Evolutionary conservation across 495 filamentous ascomycete genomes (phyloP).

Genomic region (Lasiosphaeria ovina): DNA sequence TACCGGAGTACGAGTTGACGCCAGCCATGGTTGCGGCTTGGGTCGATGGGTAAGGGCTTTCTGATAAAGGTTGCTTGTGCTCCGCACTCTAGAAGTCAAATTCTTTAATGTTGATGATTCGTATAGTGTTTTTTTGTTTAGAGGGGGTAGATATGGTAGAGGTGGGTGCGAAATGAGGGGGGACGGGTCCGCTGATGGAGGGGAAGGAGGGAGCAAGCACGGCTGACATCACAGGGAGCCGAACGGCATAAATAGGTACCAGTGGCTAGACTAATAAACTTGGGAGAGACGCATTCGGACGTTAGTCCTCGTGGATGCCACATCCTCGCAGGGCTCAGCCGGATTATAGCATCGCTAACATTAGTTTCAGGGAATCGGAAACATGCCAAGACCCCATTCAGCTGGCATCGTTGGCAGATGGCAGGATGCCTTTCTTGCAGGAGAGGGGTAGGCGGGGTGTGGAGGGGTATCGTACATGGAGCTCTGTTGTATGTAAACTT

Average conservation of each 20-base stretch:
- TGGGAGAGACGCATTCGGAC: no score
- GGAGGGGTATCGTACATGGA: constrained; percentile 16
- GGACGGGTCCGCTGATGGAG: no score
- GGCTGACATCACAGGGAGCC: no score
- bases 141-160: no score
- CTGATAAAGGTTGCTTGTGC: not conserved
- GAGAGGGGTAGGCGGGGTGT: constrained; percentile 14
- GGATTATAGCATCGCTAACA: not conserved
- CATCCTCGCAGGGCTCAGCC: not conserved
- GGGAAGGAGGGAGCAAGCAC: no score
- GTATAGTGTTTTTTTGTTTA: no score
- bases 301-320: not conserved
- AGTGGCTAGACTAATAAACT: no score
- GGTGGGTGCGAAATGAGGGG: no score
- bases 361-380: constrained; percentile 20
- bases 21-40: constrained; percentile 37
- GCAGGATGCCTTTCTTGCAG: constrained; percentile 17
- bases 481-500: not conserved
- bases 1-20: constrained; percentile 36
- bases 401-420: constrained; percentile 18
- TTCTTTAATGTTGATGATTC: not conserved
- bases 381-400: constrained; percentile 25
- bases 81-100: not conserved
- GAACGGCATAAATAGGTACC: no score
- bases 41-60: constrained; percentile 1